phyloP scores from a whole-genome alignment of 371 early-diverging fungal species.

The Mucor circinelloides region DNA sequence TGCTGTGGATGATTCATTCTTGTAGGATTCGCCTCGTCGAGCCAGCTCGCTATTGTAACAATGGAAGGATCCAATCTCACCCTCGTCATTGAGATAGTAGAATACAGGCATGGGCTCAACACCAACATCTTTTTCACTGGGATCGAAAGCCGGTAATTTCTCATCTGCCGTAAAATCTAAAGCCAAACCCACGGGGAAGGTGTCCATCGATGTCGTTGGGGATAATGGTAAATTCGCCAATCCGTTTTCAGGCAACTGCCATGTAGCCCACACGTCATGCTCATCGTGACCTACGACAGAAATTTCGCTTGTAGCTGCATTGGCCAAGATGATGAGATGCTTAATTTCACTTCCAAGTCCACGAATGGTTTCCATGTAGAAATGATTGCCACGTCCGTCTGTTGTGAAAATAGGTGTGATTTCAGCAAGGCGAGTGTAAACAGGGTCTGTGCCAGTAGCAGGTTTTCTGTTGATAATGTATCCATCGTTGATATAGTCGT shows the following conservation, averaged over 20 bases:
- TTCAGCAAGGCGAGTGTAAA: slow-evolving; percentile 40
- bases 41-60: slow-evolving; percentile 44
- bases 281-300: slow-evolving; percentile 46
- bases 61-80: slow-evolving; percentile 40
- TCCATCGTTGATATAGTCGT: slow-evolving; percentile 31
- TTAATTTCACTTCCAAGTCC: slow-evolving; percentile 37
- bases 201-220: slow-evolving; percentile 36
- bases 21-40: slow-evolving; percentile 30
- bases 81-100: slow-evolving; percentile 51
- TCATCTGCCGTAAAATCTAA: slow-evolving; percentile 45
- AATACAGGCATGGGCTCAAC: slow-evolving; percentile 44
- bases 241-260: slow-evolving; percentile 39
- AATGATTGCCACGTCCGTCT: slow-evolving; percentile 37
- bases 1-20: background rate
- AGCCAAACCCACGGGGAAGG: slow-evolving; percentile 48
- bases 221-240: slow-evolving; percentile 38
- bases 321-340: slow-evolving; percentile 37
- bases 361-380: slow-evolving; percentile 47
- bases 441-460: slow-evolving; percentile 7
- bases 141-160: slow-evolving; percentile 40
- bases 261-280: slow-evolving; percentile 46
- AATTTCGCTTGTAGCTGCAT: slow-evolving; percentile 39
- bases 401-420: slow-evolving; percentile 38
- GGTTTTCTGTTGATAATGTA: slow-evolving; percentile 41
- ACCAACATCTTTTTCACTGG: slow-evolving; percentile 28